Evolutionary conservation across 1,139 yeast genomes (phyloP).

Genomic region (Yamadazyma conglobata): DNA sequence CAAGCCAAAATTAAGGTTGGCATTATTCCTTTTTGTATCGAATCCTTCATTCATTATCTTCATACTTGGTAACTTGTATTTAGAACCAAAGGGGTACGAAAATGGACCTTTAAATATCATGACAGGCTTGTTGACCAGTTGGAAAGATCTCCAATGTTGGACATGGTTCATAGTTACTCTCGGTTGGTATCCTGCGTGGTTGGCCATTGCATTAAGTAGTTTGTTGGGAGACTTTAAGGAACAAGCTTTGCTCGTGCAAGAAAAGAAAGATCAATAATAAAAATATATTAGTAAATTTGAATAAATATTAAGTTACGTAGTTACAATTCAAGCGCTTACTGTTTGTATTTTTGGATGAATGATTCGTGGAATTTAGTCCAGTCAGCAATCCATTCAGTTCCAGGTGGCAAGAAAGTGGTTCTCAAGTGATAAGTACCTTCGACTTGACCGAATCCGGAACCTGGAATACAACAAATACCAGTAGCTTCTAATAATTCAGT

Average conservation of each 20-base stretch:
- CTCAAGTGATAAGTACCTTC: constrained; percentile 87
- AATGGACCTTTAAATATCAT: constrained; percentile 38
- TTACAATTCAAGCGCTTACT: constrained; percentile 7
- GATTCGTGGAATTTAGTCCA: constrained; percentile 75
- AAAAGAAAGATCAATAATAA: constrained; percentile 12
- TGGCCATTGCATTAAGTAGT: constrained; percentile 39
- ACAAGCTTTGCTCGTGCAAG: constrained; percentile 5
- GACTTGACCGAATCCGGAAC: constrained; percentile 93
- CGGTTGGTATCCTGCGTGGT: constrained; percentile 87
- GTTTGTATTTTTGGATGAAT: constrained; percentile 57
- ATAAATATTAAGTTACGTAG: neutral
- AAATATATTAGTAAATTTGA: neutral
- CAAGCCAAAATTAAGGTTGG: constrained; percentile 25
- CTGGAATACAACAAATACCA: constrained; percentile 98
- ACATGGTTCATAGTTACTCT: constrained; percentile 75
- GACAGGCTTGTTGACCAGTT: constrained; percentile 55
- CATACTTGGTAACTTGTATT: constrained; percentile 28
- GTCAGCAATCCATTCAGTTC: constrained; percentile 75
- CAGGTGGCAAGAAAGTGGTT: constrained; percentile 96
- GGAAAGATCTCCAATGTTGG: constrained; percentile 77
- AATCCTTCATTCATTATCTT: constrained; percentile 53
- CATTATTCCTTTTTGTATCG: constrained; percentile 39
- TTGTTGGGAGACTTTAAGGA: constrained; percentile 27
- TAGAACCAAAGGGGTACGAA: constrained; percentile 19
- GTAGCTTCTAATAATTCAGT: constrained; percentile 74